phyloP scores from a whole-genome alignment of 352 stramenopile species.

The Achlya hypogyna region DNA sequence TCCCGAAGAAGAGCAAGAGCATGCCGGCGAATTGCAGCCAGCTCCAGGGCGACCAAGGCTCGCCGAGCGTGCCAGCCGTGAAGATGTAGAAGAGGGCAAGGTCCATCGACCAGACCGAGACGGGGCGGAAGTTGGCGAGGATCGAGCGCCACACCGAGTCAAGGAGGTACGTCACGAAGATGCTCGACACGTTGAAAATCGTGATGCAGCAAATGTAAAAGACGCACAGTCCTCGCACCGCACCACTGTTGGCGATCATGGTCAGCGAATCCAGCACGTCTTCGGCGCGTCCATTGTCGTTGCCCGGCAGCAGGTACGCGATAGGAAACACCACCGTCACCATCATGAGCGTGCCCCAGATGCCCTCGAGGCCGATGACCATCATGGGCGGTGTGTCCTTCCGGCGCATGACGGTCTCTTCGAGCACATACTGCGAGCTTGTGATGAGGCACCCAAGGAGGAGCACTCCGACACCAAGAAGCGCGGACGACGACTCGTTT shows the following conservation, averaged over 20 bases:
- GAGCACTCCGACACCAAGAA: conserved; percentile 57
- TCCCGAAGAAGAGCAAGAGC: conserved; percentile 73
- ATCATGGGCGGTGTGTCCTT: conserved; percentile 61
- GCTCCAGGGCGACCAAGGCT: conserved; percentile 60
- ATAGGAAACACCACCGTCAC: conserved; percentile 67
- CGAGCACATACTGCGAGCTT: conserved; percentile 76
- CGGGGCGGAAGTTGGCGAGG: conserved; percentile 79
- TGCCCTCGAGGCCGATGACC: conserved; percentile 79
- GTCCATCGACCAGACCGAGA: conserved; percentile 75
- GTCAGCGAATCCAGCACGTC: conserved; percentile 18
- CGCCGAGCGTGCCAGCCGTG: conserved; percentile 51
- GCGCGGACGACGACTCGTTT: conserved; percentile 25
- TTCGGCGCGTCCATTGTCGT: conserved; percentile 72
- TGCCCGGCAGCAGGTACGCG: conserved; percentile 44
- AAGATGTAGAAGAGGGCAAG: conserved; percentile 83
- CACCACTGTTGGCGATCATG: conserved; percentile 20
- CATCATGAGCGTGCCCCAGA: conserved; percentile 80
- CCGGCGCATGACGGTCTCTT: conserved; percentile 81
- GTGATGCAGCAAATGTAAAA: conserved; percentile 74
- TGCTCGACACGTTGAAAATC: conserved; percentile 77
- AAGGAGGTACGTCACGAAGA: conserved; percentile 81
- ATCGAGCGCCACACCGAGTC: conserved; percentile 87
- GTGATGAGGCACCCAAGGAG: conserved; percentile 71
- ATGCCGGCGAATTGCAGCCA: conserved; percentile 77
- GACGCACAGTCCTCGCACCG: conserved; percentile 22